Conservation (phyloP, 495 filamentous ascomycete genomes). For the Niebla homalea region DNA sequence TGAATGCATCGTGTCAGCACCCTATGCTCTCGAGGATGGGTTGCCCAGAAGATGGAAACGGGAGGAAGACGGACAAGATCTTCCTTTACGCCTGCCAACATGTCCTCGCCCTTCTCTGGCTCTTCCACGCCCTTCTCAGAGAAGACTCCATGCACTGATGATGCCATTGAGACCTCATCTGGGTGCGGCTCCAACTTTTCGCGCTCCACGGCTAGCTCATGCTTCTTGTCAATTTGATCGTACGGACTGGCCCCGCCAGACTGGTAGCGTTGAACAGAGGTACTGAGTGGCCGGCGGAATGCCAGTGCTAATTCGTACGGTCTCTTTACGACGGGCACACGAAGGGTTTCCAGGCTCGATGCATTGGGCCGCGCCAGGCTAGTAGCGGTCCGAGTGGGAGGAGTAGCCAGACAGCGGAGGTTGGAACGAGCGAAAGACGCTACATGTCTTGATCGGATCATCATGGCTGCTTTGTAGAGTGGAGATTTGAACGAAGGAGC, state of each 20-base stretch:
- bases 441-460: slow-evolving; percentile 35
- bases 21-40: not conserved
- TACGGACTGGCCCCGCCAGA: slow-evolving; percentile 18
- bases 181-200: slow-evolving; percentile 42
- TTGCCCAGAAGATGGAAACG: not conserved
- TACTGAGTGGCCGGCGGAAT: slow-evolving; percentile 37
- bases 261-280: slow-evolving; percentile 36
- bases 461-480: slow-evolving; percentile 16
- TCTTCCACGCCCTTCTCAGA: slow-evolving; percentile 27
- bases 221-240: slow-evolving; percentile 36
- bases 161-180: slow-evolving; percentile 42
- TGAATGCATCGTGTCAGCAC: slow-evolving; percentile 1
- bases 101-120: slow-evolving; percentile 38
- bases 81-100: slow-evolving; percentile 52
- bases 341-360: slow-evolving; percentile 16
- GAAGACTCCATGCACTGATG: slow-evolving; percentile 41
- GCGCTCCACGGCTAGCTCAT: slow-evolving; percentile 35
- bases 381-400: slow-evolving; percentile 30
- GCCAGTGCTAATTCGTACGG: slow-evolving; percentile 23
- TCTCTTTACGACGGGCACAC: slow-evolving; percentile 18
- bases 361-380: slow-evolving; percentile 27
- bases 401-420: slow-evolving; percentile 32
- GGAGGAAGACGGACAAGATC: slow-evolving; percentile 52
- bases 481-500: not conserved
- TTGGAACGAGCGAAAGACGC: slow-evolving; percentile 35